A percentile compares a stretch with the other conserved stretches of the same genome.
Conservation (phyloP, 805 yeast genomes). For the Schizosaccharomyces octosporus region DNA sequence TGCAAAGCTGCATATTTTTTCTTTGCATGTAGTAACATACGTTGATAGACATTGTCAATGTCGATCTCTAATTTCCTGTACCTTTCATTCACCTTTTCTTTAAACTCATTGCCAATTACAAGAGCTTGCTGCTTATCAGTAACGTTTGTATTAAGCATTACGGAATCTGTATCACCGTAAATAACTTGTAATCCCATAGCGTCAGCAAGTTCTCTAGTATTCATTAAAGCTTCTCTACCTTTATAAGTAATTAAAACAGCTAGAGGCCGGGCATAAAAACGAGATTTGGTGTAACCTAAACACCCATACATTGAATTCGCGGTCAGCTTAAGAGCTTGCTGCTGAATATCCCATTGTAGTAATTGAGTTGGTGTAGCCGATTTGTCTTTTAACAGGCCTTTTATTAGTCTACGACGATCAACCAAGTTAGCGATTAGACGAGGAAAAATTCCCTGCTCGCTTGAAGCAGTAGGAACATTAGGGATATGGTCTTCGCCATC, state of each 20-base stretch:
- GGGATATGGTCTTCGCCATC: slow-evolving; percentile 36
- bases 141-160: slow-evolving; percentile 84
- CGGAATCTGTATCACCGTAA: slow-evolving; percentile 97
- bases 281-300: slow-evolving; percentile 70
- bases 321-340: slow-evolving; percentile 82
- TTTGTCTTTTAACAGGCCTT: slow-evolving; percentile 56
- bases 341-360: slow-evolving; percentile 81
- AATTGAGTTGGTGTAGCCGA: slow-evolving; percentile 32
- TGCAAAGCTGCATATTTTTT: slow-evolving; percentile 91
- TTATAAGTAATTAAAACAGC: slow-evolving; percentile 88
- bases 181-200: slow-evolving; percentile 59
- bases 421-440: slow-evolving; percentile 61
- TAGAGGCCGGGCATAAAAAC: slow-evolving; percentile 86
- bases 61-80: slow-evolving; percentile 77
- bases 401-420: slow-evolving; percentile 77
- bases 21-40: slow-evolving; percentile 70
- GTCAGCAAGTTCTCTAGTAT: slow-evolving; percentile 81
- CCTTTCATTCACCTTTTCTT: slow-evolving; percentile 62
- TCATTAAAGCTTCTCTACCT: slow-evolving; percentile 86
- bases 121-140: slow-evolving; percentile 46
- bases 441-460: slow-evolving; percentile 63
- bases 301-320: slow-evolving; percentile 99
- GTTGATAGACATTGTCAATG: slow-evolving; percentile 75
- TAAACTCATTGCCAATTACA: slow-evolving; percentile 64
- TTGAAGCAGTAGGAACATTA: slow-evolving; percentile 32